Evolutionary conservation across 345 rosid genomes (phyloP), one percentile per base, ranked within the genome.

Genomic region (Lepidium didymum): DNA sequence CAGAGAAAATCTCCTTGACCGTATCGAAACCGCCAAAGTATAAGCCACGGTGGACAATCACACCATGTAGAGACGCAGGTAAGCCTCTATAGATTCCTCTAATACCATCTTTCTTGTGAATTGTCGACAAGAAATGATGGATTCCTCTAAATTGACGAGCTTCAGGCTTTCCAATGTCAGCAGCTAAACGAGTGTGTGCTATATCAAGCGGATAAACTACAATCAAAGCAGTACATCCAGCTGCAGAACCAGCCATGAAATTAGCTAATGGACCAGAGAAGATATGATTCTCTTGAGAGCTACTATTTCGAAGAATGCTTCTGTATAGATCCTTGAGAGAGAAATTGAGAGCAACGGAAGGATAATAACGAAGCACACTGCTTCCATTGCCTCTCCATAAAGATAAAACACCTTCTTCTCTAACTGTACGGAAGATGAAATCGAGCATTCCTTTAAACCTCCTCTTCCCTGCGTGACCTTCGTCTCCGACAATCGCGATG

Each of bases 301-400:
- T 77, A 34, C 81, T 78, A 50, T 82, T 85, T 55, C 95, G 72
- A 52, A 91, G 78, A 57, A 94, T 76, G 81, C 81, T 83, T 76
- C 83, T 78, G 38, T 91, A 91, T 9, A 94, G 84, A 77, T 94
- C 96, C 86, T 94, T 91, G 8, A 94, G 95, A 10, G 99, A 94
- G 81, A 94, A 94, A 79, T 94, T 94, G 62, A 91, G 93, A 38
- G 99, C 96, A 7, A 91, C 99, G 1, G 99, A 94, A 55, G 99
- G 99, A 62, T 94, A 91, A 80, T 94, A 84, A 14, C 97, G 87
- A 52, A 94, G 84, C 16, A 94, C 96, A 55, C 96, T 85, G 58
- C 88, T 94, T 27, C 96, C 99, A 69, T 94, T 94, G 78, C 99
- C 99, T 78, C 99, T 83, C 99, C 99, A 94, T 3, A 94, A 79